Conservation (phyloP, 129 eudicot genomes). For the Saposhnikovia divaricata region DNA sequence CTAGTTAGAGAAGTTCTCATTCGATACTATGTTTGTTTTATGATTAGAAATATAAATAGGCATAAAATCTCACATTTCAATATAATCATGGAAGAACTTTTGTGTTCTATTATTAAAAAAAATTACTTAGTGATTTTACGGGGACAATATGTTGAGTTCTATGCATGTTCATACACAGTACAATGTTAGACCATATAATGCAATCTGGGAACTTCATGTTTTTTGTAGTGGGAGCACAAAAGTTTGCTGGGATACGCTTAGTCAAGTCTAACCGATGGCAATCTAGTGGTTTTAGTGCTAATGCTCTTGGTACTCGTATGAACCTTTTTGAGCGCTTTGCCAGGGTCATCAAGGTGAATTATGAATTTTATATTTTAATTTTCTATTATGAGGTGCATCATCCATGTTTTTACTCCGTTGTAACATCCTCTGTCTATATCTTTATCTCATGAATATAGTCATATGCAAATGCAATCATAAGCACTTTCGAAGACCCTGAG, state of each 20-base stretch:
- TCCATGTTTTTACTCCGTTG: background rate
- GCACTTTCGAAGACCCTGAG: slow-evolving; percentile 94
- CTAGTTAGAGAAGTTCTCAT: too few relatives aligned
- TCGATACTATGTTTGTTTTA: background rate
- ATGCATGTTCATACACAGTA: background rate
- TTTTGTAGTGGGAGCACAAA: slow-evolving; percentile 59
- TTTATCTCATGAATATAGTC: slow-evolving; percentile 40
- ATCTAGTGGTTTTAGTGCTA: slow-evolving; percentile 37
- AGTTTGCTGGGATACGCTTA: slow-evolving; percentile 39
- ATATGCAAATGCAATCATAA: slow-evolving; percentile 84
- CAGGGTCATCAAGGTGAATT: slow-evolving; percentile 84
- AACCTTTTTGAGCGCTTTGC: slow-evolving; percentile 95
- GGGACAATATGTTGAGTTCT: background rate
- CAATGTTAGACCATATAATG: background rate
- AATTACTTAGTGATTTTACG: background rate
- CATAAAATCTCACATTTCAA: background rate
- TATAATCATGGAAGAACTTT: background rate
- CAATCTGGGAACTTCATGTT: slow-evolving; percentile 1
- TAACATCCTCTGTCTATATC: slow-evolving; percentile 12
- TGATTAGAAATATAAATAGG: background rate
- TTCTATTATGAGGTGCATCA: slow-evolving; percentile 1
- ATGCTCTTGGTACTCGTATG: slow-evolving; percentile 48
- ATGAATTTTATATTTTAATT: slow-evolving; percentile 4
- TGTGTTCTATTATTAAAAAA: background rate
- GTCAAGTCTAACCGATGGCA: slow-evolving; percentile 34